A percentile compares a stretch with the other conserved stretches of the same genome.
Conservation (phyloP, 495 filamentous ascomycete species). For the Terfezia claveryi region DNA sequence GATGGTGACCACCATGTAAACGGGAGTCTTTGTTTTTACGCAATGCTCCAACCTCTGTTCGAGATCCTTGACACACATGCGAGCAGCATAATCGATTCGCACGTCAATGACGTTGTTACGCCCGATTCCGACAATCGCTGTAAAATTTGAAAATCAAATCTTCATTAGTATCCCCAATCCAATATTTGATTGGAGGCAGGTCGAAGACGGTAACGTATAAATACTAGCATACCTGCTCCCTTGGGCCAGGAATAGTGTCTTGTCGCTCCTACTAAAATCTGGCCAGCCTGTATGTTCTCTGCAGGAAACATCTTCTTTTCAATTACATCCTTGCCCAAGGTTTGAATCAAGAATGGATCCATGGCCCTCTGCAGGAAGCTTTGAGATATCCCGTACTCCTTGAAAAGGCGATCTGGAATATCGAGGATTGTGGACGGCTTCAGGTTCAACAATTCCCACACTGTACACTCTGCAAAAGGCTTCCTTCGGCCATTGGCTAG, state of each 20-base stretch:
- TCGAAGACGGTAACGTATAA: slow-evolving; percentile 7
- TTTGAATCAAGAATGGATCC: slow-evolving; percentile 24
- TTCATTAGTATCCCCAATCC: not conserved
- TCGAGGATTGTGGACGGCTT: slow-evolving; percentile 22
- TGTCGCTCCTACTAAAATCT: slow-evolving; percentile 22
- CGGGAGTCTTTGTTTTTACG: not conserved
- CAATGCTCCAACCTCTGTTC: slow-evolving; percentile 1
- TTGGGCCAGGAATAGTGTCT: slow-evolving; percentile 32
- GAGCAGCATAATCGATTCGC: slow-evolving; percentile 22
- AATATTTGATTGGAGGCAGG: not conserved
- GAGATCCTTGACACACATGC: slow-evolving; percentile 20
- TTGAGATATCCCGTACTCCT: slow-evolving; percentile 22
- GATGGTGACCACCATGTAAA: slow-evolving; percentile 1
- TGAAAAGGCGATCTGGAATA: slow-evolving; percentile 21
- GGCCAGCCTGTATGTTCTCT: slow-evolving; percentile 16
- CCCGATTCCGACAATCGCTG: slow-evolving; percentile 26
- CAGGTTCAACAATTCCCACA: slow-evolving; percentile 31
- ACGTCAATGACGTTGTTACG: slow-evolving; percentile 23
- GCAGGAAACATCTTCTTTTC: slow-evolving; percentile 17
- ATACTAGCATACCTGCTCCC: not conserved
- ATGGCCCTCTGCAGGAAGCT: slow-evolving; percentile 19
- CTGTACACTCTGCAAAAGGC: not conserved
- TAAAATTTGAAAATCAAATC: not conserved
- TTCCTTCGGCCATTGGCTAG: too few species aligned
- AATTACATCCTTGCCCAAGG: slow-evolving; percentile 17